Percentiles rank a stretch among this genome's conserved stretches.
phyloP scores from a whole-genome alignment of 2,329 filamentous ascomycete genomes.

The Ophiognomonia clavigignenti-juglandacearum region DNA sequence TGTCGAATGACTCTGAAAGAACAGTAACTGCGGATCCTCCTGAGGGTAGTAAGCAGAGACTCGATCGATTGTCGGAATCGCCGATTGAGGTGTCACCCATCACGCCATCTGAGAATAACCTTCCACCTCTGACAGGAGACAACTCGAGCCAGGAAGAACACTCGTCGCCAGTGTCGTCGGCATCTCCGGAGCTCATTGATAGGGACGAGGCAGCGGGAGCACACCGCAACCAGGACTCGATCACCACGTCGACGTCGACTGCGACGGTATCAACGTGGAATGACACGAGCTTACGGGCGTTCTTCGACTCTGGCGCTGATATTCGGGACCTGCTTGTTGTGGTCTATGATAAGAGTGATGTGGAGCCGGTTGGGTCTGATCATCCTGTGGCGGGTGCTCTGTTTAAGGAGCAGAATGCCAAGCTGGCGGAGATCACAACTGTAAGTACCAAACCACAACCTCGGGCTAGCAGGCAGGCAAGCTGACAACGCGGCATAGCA shows the following conservation, averaged over 20 bases:
- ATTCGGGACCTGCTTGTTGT: conserved; percentile 87
- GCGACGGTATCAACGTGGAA: conserved; percentile 70
- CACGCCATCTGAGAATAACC: conserved; percentile 38
- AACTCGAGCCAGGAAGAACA: conserved; percentile 65
- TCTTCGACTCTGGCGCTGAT: conserved; percentile 85
- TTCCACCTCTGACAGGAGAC: conserved; percentile 65
- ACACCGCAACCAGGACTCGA: conserved; percentile 41
- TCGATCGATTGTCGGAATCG: conserved; percentile 59
- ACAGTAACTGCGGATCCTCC: conserved; percentile 26
- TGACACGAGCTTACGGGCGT: conserved; percentile 77
- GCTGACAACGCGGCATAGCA: conserved; percentile 42
- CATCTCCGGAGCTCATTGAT: conserved; percentile 57
- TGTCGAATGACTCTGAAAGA: conserved; percentile 26
- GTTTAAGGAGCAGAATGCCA: conserved; percentile 83
- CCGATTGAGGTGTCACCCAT: conserved; percentile 61
- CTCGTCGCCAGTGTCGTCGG: conserved; percentile 58
- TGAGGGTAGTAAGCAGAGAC: conserved; percentile 22
- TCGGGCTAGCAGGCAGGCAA: not conserved
- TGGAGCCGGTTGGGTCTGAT: conserved; percentile 72
- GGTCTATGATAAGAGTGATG: conserved; percentile 86
- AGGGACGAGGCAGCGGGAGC: conserved; percentile 37
- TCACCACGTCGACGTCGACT: conserved; percentile 50
- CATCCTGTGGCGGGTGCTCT: conserved; percentile 78
- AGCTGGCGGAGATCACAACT: conserved; percentile 78
- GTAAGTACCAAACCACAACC: conserved; percentile 40